phyloP scores from a whole-genome alignment of 306 rosid species.

The Quercus berberidifolia region DNA sequence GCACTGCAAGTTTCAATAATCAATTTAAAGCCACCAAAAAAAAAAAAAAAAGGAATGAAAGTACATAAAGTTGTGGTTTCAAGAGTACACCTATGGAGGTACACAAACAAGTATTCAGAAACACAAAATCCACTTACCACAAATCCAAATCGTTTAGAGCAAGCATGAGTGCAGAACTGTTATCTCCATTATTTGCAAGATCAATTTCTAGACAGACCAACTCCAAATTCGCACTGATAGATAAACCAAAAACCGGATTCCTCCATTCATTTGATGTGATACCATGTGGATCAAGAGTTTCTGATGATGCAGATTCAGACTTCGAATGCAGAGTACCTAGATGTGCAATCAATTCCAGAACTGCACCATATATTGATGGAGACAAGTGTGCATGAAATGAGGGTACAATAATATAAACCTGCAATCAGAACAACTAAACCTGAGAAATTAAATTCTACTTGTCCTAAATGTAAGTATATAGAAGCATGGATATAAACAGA shows the following conservation, averaged over 20 bases:
- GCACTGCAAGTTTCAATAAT: background rate
- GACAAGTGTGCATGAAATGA: slow-evolving; percentile 61
- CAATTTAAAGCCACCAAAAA: background rate
- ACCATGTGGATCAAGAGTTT: slow-evolving; percentile 19
- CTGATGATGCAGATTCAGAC: slow-evolving; percentile 31
- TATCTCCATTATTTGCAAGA: slow-evolving; percentile 59
- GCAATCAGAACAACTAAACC: slow-evolving; percentile 31
- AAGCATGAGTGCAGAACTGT: slow-evolving; percentile 43
- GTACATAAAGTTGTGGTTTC: background rate
- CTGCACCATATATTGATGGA: slow-evolving; percentile 56
- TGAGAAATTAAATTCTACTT: background rate
- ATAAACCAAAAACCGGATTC: slow-evolving; percentile 42
- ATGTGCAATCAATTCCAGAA: slow-evolving; percentile 45
- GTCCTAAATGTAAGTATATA: background rate
- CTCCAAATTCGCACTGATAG: slow-evolving; percentile 43
- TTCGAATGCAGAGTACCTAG: slow-evolving; percentile 23
- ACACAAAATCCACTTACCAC: slow-evolving; percentile 31
- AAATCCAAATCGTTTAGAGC: slow-evolving; percentile 43
- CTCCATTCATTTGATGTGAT: slow-evolving; percentile 20
- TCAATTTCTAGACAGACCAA: slow-evolving; percentile 49
- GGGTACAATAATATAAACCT: slow-evolving; percentile 52
- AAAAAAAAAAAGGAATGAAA: background rate
- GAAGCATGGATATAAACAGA: background rate
- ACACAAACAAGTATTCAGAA: background rate
- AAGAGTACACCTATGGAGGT: background rate